Percentiles rank a stretch among this genome's conserved stretches.
Evolutionary conservation across 345 rosid genomes (phyloP).

Genomic region (Trapa bicornis): DNA sequence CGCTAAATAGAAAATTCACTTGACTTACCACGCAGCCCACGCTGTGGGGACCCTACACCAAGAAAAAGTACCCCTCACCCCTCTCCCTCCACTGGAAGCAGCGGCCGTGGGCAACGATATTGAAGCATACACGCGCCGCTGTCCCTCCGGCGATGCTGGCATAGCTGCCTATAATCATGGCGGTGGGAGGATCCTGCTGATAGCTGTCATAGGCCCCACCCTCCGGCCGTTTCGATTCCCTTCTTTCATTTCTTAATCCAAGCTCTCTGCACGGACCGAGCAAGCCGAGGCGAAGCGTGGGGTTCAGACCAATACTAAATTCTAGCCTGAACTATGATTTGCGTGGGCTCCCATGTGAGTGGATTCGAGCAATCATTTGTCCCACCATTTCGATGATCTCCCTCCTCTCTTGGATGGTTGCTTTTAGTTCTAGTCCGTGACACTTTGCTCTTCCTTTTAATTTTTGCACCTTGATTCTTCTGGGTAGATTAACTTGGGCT

Average conservation of each 20-base stretch:
- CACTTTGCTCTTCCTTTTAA: not conserved
- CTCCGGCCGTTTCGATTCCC: not conserved
- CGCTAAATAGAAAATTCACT: not conserved
- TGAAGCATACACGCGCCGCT: not conserved
- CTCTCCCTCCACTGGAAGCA: too few species aligned
- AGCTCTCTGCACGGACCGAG: not conserved
- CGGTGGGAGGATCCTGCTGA: conserved; percentile 1
- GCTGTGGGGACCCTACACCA: not conserved
- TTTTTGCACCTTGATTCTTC: not conserved
- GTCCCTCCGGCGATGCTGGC: not conserved
- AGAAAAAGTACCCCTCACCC: too few species aligned
- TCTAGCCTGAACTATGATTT: not conserved
- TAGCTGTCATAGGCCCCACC: conserved; percentile 1
- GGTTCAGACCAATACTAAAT: not conserved
- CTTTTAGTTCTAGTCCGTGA: not conserved
- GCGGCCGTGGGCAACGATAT: not conserved
- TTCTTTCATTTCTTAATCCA: conserved; percentile 1
- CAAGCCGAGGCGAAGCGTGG: conserved; percentile 12
- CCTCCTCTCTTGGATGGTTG: not conserved
- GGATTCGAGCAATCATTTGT: conserved; percentile 21
- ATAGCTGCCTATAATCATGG: conserved; percentile 2
- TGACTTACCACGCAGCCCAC: not conserved
- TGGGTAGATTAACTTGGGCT: not conserved
- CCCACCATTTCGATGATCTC: conserved; percentile 10
- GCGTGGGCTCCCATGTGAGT: conserved; percentile 9